These are phyloP conservation scores for Ramichloridium luteum DNA, from an alignment of 2,329 filamentous ascomycete genomes.

Conservation along the genomic window DNA sequence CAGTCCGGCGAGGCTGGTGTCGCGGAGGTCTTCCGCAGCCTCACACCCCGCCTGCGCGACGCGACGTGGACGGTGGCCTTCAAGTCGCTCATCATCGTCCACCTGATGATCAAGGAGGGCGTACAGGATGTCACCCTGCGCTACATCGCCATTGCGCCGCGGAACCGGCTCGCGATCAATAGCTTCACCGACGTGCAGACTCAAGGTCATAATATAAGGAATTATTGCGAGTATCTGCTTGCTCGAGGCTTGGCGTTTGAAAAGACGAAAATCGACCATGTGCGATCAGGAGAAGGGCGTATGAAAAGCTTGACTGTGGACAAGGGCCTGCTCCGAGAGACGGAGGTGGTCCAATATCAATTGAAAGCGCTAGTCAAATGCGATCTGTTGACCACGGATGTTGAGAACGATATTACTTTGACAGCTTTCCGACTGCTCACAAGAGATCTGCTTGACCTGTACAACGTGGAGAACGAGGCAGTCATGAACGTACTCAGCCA, in stretches of 20 bases:
- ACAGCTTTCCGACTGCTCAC: conserved; percentile 87
- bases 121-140: conserved; percentile 76
- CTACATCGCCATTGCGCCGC: conserved; percentile 68
- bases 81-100: conserved; percentile 90
- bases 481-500: conserved; percentile 94
- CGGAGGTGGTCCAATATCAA: conserved; percentile 79
- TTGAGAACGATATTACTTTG: conserved; percentile 92
- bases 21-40: conserved; percentile 84
- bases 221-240: conserved; percentile 78
- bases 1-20: conserved; percentile 91
- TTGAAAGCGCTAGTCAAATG: conserved; percentile 77
- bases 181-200: conserved; percentile 90
- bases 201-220: conserved; percentile 85
- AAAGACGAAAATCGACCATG: conserved; percentile 80
- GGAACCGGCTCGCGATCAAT: conserved; percentile 70
- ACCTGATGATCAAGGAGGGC: conserved; percentile 95
- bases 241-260: conserved; percentile 72
- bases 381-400: conserved; percentile 76
- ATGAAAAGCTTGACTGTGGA: conserved; percentile 80
- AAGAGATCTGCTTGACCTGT: conserved; percentile 76
- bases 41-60: conserved; percentile 80
- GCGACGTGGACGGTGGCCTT: conserved; percentile 99
- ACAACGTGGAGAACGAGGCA: conserved; percentile 91
- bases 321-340: conserved; percentile 84
- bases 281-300: conserved; percentile 66